phyloP scores from a whole-genome alignment of 1,284 basidiomycete species.

The Ganoderma lucidum region DNA sequence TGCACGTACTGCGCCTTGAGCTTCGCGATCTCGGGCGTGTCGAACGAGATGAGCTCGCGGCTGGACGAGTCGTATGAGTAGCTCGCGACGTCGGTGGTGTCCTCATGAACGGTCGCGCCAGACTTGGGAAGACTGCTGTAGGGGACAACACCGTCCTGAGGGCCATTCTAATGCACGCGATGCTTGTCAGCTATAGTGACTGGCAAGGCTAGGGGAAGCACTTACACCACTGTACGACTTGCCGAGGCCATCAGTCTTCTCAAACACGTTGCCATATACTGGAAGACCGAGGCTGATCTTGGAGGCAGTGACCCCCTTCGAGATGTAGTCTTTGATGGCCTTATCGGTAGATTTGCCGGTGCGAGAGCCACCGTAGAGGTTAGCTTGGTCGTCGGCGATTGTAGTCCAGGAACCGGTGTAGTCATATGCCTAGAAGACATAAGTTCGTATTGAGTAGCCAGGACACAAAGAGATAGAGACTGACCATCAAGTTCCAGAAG shows the following conservation, averaged over 20 bases:
- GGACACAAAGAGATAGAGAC: constrained; percentile 13
- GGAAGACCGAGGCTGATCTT: background rate
- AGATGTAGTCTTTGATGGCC: constrained; percentile 74
- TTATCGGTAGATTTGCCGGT: constrained; percentile 75
- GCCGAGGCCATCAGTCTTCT: background rate
- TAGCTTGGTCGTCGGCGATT: constrained; percentile 81
- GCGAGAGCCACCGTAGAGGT: constrained; percentile 72
- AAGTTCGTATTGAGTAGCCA: constrained; percentile 7
- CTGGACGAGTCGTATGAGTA: constrained; percentile 81
- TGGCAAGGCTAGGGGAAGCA: background rate
- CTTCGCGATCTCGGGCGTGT: constrained; percentile 76
- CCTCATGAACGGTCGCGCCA: constrained; percentile 69
- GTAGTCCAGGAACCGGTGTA: constrained; percentile 76
- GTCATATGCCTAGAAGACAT: constrained; percentile 69
- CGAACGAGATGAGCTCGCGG: constrained; percentile 80
- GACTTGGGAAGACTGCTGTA: constrained; percentile 78
- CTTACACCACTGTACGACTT: constrained; percentile 72
- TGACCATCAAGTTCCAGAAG: constrained; percentile 94
- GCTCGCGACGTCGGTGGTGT: constrained; percentile 75
- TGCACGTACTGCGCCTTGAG: constrained; percentile 83
- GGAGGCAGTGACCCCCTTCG: constrained; percentile 19
- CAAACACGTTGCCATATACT: background rate
- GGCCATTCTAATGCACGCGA: constrained; percentile 61
- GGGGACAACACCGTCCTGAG: constrained; percentile 75
- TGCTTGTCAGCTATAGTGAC: background rate